Base-by-base conservation (phyloP, 768 basidiomycete species). In the Lentinula sp. region DNA sequence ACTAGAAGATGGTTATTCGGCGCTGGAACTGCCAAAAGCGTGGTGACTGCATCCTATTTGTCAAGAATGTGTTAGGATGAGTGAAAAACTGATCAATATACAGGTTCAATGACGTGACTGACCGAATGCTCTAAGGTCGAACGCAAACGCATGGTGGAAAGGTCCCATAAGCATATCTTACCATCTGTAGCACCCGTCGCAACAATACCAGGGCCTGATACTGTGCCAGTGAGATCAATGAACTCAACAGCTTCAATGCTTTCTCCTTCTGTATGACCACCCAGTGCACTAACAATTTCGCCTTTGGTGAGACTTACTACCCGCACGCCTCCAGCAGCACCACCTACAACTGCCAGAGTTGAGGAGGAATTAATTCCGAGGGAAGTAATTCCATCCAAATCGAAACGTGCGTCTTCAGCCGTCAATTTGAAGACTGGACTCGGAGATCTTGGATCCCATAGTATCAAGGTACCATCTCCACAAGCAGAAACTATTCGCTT, bases 131-230 rank as follows among this genome's bases (percentile, higher is more conserved):
- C 78, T 5, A 97, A 75, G 13, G 91, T 94, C 16, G 88, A 81
- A 60, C 97, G 83, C 56, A 95, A 70, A 63, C 90, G 81, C 81
- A 92, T 92, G 28, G 93, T 95, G 54, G 81, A 81, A 46, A 95
- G 79, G 74, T 99, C 97, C 95, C 96, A 99, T 37, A 98, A 86
- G 66, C 91, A 93, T 16, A 87, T 89, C 70, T 93, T 95, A 0
- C 95, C 94, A 69, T 99, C 97, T 4, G 96, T 98, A 4, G 85
- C 94, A 10, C 91, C 95, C 2, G 91, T 93, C 0, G 93, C 85
- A 10, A 87, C 86, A 18, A 91, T 84, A 7, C 84, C 84, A 6
- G 82, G 78, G 3, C 82, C 81, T 3, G 76, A 76, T 4, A 76
- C 80, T 0, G 85, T 81, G 10, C 77, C 79, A 4, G 86, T 77